A percentile compares a stretch with the other conserved stretches of the same genome.
phyloP scores from a whole-genome alignment of 2,329 filamentous ascomycete genomes.

The Diaporthe sp. region DNA sequence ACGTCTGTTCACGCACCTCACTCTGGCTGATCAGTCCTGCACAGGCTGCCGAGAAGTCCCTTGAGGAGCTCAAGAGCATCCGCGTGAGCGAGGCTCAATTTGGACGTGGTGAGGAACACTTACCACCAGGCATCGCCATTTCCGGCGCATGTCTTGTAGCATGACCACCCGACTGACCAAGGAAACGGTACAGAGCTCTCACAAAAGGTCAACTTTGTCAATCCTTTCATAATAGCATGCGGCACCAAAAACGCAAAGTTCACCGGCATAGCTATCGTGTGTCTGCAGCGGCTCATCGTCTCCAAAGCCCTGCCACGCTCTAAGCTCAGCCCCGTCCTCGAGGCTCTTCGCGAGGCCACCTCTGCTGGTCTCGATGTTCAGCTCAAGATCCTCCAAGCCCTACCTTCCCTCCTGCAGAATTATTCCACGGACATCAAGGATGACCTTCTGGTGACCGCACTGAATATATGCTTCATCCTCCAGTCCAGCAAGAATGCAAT shows the following conservation, averaged over 20 bases:
- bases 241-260: slow-evolving; percentile 91
- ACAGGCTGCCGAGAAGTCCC: slow-evolving; percentile 91
- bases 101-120: slow-evolving; percentile 46
- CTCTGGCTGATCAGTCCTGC: slow-evolving; percentile 4
- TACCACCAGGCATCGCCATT: slow-evolving; percentile 43
- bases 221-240: slow-evolving; percentile 95
- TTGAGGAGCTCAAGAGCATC: slow-evolving; percentile 87
- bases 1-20: slow-evolving; percentile 43
- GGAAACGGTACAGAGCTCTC: slow-evolving; percentile 75
- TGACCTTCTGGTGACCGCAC: slow-evolving; percentile 81
- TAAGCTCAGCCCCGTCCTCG: slow-evolving; percentile 86
- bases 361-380: slow-evolving; percentile 89
- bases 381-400: slow-evolving; percentile 92
- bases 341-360: slow-evolving; percentile 88
- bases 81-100: slow-evolving; percentile 81
- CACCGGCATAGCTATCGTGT: slow-evolving; percentile 87
- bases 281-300: slow-evolving; percentile 89
- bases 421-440: slow-evolving; percentile 86
- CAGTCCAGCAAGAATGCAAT: slow-evolving; percentile 93
- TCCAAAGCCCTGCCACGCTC: slow-evolving; percentile 82
- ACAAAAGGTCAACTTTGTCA: slow-evolving; percentile 85
- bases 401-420: slow-evolving; percentile 91
- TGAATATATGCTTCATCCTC: slow-evolving; percentile 92
- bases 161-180: slow-evolving; percentile 14
- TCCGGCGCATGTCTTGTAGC: slow-evolving; percentile 46